Conservation (phyloP, 1,139 yeast species). For the Meyerozyma athensensis region DNA sequence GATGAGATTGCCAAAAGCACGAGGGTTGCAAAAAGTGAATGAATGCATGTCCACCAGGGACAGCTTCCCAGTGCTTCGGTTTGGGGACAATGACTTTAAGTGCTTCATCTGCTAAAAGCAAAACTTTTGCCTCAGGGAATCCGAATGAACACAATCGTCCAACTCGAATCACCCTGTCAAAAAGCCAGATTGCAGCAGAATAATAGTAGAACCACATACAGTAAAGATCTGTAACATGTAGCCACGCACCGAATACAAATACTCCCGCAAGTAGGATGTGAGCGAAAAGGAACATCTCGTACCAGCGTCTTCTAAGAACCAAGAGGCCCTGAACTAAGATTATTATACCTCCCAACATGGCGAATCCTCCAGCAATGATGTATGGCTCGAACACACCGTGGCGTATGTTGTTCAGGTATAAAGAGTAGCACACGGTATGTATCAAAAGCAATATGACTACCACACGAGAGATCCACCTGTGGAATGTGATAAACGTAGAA, state of each 20-base stretch:
- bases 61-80: constrained; percentile 27
- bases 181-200: constrained; percentile 22
- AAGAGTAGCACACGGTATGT: constrained; percentile 35
- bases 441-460: constrained; percentile 32
- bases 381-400: constrained; percentile 18
- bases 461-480: constrained; percentile 55
- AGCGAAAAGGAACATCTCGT: constrained; percentile 40
- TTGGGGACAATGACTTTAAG: constrained; percentile 27
- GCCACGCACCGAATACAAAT: constrained; percentile 42
- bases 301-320: constrained; percentile 32
- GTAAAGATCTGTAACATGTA: constrained; percentile 27
- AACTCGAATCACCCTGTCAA: constrained; percentile 25
- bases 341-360: constrained; percentile 3
- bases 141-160: constrained; percentile 23
- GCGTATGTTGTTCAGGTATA: constrained; percentile 18
- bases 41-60: constrained; percentile 36
- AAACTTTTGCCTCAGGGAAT: constrained; percentile 22
- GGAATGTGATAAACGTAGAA: constrained; percentile 53
- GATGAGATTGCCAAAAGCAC: constrained; percentile 56
- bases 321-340: constrained; percentile 17
- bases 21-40: constrained; percentile 28
- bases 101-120: constrained; percentile 16
- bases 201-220: constrained; percentile 16
- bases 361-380: constrained; percentile 7
- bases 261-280: constrained; percentile 39